phyloP scores from a whole-genome alignment of 768 basidiomycete species.

The Sporobolomyces roseus region DNA sequence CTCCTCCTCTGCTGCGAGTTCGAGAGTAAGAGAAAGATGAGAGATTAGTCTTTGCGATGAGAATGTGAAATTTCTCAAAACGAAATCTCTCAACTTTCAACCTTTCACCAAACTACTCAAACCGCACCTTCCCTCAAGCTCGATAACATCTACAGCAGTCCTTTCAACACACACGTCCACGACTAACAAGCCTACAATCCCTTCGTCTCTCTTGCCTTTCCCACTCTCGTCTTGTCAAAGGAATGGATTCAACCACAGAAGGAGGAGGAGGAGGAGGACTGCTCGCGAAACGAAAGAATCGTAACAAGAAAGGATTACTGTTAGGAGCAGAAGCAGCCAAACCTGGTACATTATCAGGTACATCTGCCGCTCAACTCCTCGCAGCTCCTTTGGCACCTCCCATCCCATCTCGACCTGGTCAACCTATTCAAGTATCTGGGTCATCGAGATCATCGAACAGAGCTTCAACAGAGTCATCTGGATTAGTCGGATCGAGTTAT shows the following conservation, averaged over 20 bases:
- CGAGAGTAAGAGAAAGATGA: too few relatives aligned
- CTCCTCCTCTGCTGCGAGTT: too few relatives aligned
- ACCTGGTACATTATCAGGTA: constrained; percentile 37
- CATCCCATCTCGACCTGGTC: constrained; percentile 3
- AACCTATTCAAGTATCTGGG: constrained; percentile 31
- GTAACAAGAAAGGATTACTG: constrained; percentile 44
- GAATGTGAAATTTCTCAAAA: too few relatives aligned
- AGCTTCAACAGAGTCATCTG: neutral
- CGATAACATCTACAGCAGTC: too few relatives aligned
- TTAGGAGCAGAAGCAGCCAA: constrained; percentile 37
- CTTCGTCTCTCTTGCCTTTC: too few relatives aligned
- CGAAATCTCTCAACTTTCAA: too few relatives aligned
- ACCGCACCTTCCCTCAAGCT: too few relatives aligned
- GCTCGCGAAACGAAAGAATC: constrained; percentile 31
- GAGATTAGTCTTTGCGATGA: too few relatives aligned
- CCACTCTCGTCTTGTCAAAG: too few relatives aligned
- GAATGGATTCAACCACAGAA: neutral
- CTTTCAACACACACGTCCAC: too few relatives aligned
- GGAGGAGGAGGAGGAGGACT: constrained; percentile 4
- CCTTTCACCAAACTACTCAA: too few relatives aligned
- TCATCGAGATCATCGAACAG: constrained; percentile 19
- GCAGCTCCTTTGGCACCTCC: constrained; percentile 3
- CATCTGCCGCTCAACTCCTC: constrained; percentile 10
- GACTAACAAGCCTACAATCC: too few relatives aligned
- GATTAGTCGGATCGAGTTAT: neutral